Evolutionary conservation across 257 asterid genomes (phyloP).

Genomic region (Scutellaria barbata): DNA sequence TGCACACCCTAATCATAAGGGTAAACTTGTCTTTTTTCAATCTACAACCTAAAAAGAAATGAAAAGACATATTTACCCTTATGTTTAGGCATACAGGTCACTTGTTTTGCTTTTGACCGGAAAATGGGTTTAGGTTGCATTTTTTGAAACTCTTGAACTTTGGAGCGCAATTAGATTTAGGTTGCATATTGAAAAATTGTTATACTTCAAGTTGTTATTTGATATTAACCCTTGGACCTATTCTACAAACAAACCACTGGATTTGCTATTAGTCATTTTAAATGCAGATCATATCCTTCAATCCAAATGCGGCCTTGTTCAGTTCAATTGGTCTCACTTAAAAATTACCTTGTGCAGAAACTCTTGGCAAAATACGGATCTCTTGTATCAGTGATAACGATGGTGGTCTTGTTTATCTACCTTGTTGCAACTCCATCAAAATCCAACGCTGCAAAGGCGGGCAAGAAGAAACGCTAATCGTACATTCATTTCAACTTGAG

Average conservation of each 20-base stretch:
- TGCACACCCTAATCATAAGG: no score
- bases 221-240: not conserved
- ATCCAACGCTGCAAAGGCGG: conserved; percentile 60
- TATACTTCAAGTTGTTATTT: no score
- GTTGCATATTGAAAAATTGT: no score
- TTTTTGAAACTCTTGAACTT: no score
- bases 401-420: conserved; percentile 63
- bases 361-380: conserved; percentile 85
- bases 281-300: not conserved
- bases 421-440: conserved; percentile 74
- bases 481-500: not conserved
- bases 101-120: no score
- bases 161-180: no score
- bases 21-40: no score
- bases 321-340: not conserved
- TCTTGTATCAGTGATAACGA: conserved; percentile 69
- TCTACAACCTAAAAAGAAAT: no score
- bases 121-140: no score
- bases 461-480: conserved; percentile 79
- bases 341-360: conserved; percentile 58
- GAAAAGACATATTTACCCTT: no score
- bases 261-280: not conserved
- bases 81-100: no score
- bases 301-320: not conserved
- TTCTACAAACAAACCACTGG: not conserved